A percentile compares a stretch with the other conserved stretches of the same genome.
phyloP scores from a whole-genome alignment of 2,329 filamentous ascomycete species.

The Epichloe baconii region DNA sequence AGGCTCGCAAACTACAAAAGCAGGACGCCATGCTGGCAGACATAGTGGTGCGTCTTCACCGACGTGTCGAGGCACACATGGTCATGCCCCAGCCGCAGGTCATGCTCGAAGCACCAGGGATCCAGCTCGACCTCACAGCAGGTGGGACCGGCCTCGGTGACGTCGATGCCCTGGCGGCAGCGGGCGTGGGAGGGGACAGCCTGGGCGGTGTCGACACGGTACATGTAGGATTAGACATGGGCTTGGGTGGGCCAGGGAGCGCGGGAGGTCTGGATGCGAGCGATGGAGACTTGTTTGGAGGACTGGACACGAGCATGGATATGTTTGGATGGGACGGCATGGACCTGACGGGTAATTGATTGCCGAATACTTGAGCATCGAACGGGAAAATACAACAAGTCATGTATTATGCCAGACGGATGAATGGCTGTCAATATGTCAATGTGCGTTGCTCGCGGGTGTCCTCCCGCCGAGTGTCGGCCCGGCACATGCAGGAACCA shows the following conservation, averaged over 20 bases:
- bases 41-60: slow-evolving; percentile 47
- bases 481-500: too few species aligned
- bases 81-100: slow-evolving; percentile 25
- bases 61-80: slow-evolving; percentile 54
- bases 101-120: slow-evolving; percentile 29
- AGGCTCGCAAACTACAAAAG: slow-evolving; percentile 42
- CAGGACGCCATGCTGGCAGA: slow-evolving; percentile 46
- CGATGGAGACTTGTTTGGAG: slow-evolving; percentile 28
- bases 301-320: slow-evolving; percentile 28
- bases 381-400: too few species aligned
- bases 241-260: slow-evolving; percentile 24
- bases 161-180: slow-evolving; percentile 29
- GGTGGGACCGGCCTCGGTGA: slow-evolving; percentile 26
- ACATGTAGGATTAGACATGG: slow-evolving; percentile 29
- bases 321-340: slow-evolving; percentile 29
- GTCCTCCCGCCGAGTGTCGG: too few species aligned
- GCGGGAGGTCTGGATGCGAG: slow-evolving; percentile 18
- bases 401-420: too few species aligned
- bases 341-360: slow-evolving; percentile 14
- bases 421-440: too few species aligned
- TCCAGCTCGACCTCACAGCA: slow-evolving; percentile 27
- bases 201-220: slow-evolving; percentile 25
- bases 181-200: slow-evolving; percentile 26
- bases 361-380: too few species aligned
- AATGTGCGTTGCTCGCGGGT: too few species aligned